Base-by-base conservation (phyloP, 164 flowering plant genomes). In the Aristolochia fimbriata region DNA sequence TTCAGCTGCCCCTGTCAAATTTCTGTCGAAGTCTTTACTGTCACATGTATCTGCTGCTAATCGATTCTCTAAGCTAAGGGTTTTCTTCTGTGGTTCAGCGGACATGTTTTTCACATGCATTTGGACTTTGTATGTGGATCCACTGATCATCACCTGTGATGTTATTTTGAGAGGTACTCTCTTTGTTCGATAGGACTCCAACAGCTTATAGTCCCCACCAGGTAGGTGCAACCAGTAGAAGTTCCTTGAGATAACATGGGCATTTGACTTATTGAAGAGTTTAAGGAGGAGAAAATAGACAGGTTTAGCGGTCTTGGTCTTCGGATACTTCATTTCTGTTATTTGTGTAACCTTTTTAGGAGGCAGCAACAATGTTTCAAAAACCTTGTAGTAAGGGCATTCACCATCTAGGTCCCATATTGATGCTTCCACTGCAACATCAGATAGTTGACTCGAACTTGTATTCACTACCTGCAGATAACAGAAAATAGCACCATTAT, bases 201-300 rank as follows among this genome's bases (percentile, higher is more conserved):
- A 69, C 33, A 81, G 79, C 77, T 81, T 81, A 85, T 88, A 93
- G 68, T 88, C 82, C 59, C 88, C 91, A 41, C 89, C 93, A 30
- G 82, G 70, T 17, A 77, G 70, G 72, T 88, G 95, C 77, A 93
- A 68, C 99, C 99, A 90, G 71, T 93, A 91, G 59, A 93, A 88
- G 78, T 93, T 93, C 58, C 99, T 76, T 0, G 99, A 90, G 22
- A 86, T 48, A 57, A 93, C 80, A 55, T 78, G 65, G 55, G 68
- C 37, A 70, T 93, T 84, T 15, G 89, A 77, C 68, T 60, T 67
- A 8, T 78, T 66, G 77, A 82, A 93, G 60, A 93, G 92, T 69
- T 93, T 88, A 65, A 93, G 92, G 54, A 90, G 94, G 65, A 93
- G 89, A 62, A 93, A 93, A 70, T 90, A 90, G 43, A 85, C 91